These are phyloP conservation scores for Crithidia brevicula DNA, from an alignment of 208 protist genomes.

Conservation along the genomic window DNA sequence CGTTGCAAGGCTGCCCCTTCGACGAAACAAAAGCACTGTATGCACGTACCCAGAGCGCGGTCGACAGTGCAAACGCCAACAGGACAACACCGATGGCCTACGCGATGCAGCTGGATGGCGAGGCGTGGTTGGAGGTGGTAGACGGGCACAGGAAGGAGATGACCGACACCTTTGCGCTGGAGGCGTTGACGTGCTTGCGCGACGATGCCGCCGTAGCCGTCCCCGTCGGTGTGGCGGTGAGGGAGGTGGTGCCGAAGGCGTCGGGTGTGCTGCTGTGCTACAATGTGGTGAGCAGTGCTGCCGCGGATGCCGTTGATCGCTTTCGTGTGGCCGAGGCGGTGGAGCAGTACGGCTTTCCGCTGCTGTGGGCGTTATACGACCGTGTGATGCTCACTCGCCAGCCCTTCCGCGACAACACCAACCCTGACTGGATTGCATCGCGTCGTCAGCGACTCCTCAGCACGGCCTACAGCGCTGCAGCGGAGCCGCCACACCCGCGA, in stretches of 20 bases:
- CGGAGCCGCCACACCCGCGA: neutral
- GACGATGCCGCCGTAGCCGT: neutral
- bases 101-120: conserved; percentile 12
- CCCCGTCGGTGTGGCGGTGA: conserved; percentile 10
- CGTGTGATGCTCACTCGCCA: conserved; percentile 9
- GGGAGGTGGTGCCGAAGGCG: neutral
- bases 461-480: conserved; percentile 6
- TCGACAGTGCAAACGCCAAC: neutral
- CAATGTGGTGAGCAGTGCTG: conserved; percentile 7
- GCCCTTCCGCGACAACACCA: neutral
- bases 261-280: conserved; percentile 15
- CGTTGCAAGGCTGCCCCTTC: conserved; percentile 16
- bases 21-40: neutral
- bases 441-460: conserved; percentile 14
- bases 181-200: conserved; percentile 25
- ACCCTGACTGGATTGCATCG: conserved; percentile 4
- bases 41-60: neutral
- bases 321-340: conserved; percentile 16
- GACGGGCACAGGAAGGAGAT: conserved; percentile 6
- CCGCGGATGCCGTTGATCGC: conserved; percentile 1
- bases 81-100: neutral
- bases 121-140: conserved; percentile 20
- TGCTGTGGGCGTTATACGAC: conserved; percentile 42
- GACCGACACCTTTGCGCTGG: conserved; percentile 24
- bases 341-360: conserved; percentile 30